Evolutionary conservation across 768 basidiomycete species (phyloP), one percentile per base, ranked within the genome.

Genomic region (Lentinus tigrinus): DNA sequence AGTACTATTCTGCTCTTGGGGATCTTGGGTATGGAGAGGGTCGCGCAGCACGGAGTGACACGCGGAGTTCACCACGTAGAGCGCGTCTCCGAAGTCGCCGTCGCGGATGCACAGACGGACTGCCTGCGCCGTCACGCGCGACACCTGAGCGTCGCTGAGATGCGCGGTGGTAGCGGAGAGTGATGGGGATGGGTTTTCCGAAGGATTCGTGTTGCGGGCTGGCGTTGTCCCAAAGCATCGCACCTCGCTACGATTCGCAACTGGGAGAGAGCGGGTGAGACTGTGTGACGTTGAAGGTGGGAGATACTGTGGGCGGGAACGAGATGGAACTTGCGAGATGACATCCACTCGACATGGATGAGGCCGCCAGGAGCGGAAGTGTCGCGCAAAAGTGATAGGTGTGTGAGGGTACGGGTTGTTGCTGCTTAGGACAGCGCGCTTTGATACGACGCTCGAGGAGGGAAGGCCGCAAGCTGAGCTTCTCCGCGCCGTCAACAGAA

Each of bases 1-100:
- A 26, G 67, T 70, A 21, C 61, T 57, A 47, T 14, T 16, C 46
- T 56, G 63, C 52, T 47, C 39, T 11, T 4, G 24, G 38, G 46
- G 52, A 44, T 14, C 44, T 44, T 46, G 19, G 10, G 64, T 44
- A 57, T 55, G 64, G 17, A 61, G 39, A 8, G 63, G 60, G 57
- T 37, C 24, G 53, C 65, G 58, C 21, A n/a, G 39, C 24, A 40
- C 59, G 23, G 83, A 81, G 42, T 76, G 70, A 23, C 78, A 77
- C 7, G 88, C 68, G 24, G 85, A 85, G 57, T 85, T 85, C 65
- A 89, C 70, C 50, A 88, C 78, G 46, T 77, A 77, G 58, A 77
- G 77, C 1, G 85, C 87, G 56, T 85, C 81, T 17, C 74, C 65
- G 21, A 81, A 61, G 13, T 36, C 77, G 7, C 77, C 75, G 31